These are phyloP conservation scores for Macrolepiota dolichaula DNA, from an alignment of 768 basidiomycete genomes.

Conservation along the genomic window DNA sequence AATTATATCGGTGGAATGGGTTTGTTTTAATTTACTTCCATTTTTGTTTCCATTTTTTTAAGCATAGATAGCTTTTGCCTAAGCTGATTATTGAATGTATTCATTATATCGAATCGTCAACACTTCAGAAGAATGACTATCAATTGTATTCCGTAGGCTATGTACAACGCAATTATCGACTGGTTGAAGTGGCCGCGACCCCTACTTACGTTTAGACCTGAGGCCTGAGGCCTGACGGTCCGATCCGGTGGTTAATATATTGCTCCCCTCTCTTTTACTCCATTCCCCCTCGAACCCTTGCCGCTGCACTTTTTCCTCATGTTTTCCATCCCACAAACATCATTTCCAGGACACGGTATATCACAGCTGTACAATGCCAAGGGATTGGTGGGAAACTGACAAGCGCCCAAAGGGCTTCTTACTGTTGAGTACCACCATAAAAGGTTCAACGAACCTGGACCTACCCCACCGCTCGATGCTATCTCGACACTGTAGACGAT, in stretches of 20 bases:
- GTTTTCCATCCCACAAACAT: not conserved
- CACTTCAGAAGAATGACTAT: not conserved
- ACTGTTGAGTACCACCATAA: not conserved
- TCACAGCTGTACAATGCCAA: not conserved
- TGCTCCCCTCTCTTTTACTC: too few relatives aligned
- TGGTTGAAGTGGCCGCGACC: too few relatives aligned
- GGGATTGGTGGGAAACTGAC: not conserved
- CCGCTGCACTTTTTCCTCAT: too few relatives aligned
- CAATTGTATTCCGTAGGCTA: not conserved
- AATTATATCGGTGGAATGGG: conserved; percentile 7
- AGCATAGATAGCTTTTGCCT: not conserved
- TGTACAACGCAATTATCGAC: not conserved
- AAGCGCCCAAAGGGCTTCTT: not conserved
- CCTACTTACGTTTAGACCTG: too few relatives aligned
- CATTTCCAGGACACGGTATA: not conserved
- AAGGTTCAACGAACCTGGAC: not conserved
- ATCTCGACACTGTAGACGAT: not conserved
- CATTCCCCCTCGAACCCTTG: too few relatives aligned
- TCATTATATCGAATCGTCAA: not conserved
- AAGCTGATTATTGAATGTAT: not conserved
- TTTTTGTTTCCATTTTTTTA: not conserved
- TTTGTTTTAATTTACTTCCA: not conserved
- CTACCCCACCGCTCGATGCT: not conserved
- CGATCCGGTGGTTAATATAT: too few relatives aligned
- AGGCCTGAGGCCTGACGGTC: too few relatives aligned